These are phyloP conservation scores for Alternaria brassicae DNA, from an alignment of 2,329 filamentous ascomycete species.

Conservation along the genomic window DNA sequence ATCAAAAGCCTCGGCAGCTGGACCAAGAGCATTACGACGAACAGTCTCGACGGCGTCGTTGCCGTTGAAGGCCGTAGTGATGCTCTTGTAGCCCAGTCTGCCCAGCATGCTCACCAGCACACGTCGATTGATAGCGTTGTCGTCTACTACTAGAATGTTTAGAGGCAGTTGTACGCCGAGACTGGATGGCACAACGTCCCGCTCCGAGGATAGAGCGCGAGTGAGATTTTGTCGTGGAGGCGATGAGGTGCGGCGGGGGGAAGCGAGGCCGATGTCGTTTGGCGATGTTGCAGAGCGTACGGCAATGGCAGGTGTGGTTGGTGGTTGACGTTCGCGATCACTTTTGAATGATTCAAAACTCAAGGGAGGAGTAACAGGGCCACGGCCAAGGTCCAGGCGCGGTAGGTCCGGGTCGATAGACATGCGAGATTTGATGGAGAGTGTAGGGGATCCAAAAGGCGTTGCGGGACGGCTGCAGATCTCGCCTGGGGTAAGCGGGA, in stretches of 20 bases:
- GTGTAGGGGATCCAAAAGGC: conserved; percentile 57
- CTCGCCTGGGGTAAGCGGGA: conserved; percentile 65
- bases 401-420: conserved; percentile 41
- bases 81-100: conserved; percentile 69
- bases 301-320: conserved; percentile 20
- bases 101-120: conserved; percentile 71
- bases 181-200: conserved; percentile 20
- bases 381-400: conserved; percentile 22
- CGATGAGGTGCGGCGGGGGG: conserved; percentile 40
- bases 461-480: conserved; percentile 58
- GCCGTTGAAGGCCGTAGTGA: conserved; percentile 72
- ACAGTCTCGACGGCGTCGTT: conserved; percentile 71
- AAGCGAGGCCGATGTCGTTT: conserved; percentile 30
- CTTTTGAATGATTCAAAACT: conserved; percentile 31
- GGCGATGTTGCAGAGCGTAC: conserved; percentile 17
- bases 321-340: conserved; percentile 19
- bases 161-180: conserved; percentile 69
- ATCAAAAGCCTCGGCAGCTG: conserved; percentile 57
- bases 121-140: conserved; percentile 75
- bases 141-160: conserved; percentile 73
- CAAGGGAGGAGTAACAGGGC: conserved; percentile 40
- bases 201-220: conserved; percentile 33
- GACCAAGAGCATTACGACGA: conserved; percentile 47
- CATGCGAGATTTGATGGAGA: conserved; percentile 41
- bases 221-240: conserved; percentile 30